Percentiles rank a stretch among this genome's conserved stretches.
phyloP scores from a whole-genome alignment of 371 early-diverging fungal species.

The Lichtheimia ornata region DNA sequence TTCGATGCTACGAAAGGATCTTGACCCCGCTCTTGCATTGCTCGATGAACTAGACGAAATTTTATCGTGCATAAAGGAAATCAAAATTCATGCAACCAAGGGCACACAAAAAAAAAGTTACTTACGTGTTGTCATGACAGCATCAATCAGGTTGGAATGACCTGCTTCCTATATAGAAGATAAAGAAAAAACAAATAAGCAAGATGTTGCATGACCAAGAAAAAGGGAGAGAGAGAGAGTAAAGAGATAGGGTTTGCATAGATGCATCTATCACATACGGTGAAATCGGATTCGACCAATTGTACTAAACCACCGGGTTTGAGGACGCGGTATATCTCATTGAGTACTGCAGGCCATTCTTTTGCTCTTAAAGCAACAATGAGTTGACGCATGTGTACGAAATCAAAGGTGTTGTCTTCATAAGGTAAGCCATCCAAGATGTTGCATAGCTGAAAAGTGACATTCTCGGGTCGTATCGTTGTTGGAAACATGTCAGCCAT shows the following conservation, averaged over 20 bases:
- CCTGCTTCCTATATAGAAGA: slow-evolving; percentile 14
- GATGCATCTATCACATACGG: slow-evolving; percentile 16
- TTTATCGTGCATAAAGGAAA: too few species aligned
- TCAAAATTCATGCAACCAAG: too few species aligned
- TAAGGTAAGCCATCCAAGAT: slow-evolving; percentile 43
- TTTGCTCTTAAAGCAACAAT: slow-evolving; percentile 26
- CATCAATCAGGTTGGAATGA: slow-evolving; percentile 15
- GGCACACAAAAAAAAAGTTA: background rate
- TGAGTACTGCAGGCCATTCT: slow-evolving; percentile 40
- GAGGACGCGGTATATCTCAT: slow-evolving; percentile 43
- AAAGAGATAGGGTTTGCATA: background rate
- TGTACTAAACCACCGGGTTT: slow-evolving; percentile 50
- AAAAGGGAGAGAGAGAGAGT: slow-evolving; percentile 2
- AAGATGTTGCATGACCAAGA: background rate
- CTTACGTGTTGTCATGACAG: slow-evolving; percentile 20
- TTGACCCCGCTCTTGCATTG: slow-evolving; percentile 33
- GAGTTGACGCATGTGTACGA: slow-evolving; percentile 49
- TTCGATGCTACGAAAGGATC: slow-evolving; percentile 40
- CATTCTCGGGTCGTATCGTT: slow-evolving; percentile 47
- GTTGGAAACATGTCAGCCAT: slow-evolving; percentile 49
- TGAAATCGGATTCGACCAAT: slow-evolving; percentile 45
- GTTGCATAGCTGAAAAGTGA: slow-evolving; percentile 38
- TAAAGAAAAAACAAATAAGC: slow-evolving; percentile 6
- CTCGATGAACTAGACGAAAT: slow-evolving; percentile 24
- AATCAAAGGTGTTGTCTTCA: slow-evolving; percentile 46